A percentile compares a stretch with the other conserved stretches of the same genome.
Evolutionary conservation across 2,329 filamentous ascomycete species (phyloP).

Genomic region (Pseudogymnoascus sp.): DNA sequence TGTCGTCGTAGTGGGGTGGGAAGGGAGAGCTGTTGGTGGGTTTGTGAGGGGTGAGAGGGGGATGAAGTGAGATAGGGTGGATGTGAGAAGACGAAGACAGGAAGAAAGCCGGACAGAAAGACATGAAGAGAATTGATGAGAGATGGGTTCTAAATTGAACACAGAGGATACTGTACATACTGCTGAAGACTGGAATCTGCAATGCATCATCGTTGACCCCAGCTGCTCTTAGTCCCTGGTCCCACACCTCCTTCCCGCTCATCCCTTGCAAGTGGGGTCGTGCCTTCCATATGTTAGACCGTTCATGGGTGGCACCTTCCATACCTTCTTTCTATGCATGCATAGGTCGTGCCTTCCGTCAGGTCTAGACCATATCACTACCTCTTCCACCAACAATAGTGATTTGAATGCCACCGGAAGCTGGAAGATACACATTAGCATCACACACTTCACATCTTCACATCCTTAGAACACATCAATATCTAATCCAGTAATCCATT

Average conservation of each 20-base stretch:
- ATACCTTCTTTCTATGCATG: not conserved
- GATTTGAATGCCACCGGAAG: not conserved
- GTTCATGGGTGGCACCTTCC: not conserved
- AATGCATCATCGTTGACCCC: not conserved
- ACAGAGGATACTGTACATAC: not conserved
- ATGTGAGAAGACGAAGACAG: not conserved
- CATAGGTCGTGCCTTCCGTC: not conserved
- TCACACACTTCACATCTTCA: not conserved
- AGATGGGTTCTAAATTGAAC: not conserved
- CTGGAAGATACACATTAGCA: not conserved
- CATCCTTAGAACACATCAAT: not conserved
- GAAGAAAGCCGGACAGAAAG: not conserved
- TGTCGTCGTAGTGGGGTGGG: not conserved
- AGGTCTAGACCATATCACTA: not conserved
- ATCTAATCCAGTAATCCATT: constrained; percentile 4
- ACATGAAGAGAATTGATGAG: not conserved
- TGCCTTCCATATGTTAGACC: not conserved
- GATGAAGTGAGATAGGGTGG: not conserved
- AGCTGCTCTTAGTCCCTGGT: not conserved
- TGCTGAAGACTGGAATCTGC: not conserved
- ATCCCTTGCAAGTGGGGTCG: not conserved
- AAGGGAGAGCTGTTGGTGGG: not conserved
- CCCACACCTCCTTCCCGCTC: not conserved
- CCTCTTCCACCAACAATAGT: not conserved
- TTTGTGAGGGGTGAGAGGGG: not conserved